Base-by-base conservation (phyloP, 2,329 filamentous ascomycete genomes). In the Rhynchosporium secalis region DNA sequence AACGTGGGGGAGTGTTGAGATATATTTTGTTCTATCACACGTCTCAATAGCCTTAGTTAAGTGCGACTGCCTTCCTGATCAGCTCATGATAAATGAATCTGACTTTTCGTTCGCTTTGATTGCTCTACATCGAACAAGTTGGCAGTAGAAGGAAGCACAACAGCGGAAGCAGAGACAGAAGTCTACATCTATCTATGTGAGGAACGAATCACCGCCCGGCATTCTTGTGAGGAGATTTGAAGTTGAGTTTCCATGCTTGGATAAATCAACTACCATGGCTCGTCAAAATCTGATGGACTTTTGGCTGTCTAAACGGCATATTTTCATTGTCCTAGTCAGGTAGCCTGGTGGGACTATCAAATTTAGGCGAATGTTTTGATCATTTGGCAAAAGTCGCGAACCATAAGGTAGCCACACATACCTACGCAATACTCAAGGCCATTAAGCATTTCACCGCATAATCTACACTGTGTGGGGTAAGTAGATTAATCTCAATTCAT, bases 1-100 rank as follows among this genome's bases (percentile, higher is more conserved):
- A 56, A 45, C 43, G 20, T 13, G 58, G 41, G 51, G 51, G 58
- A 56, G 43, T 55, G 38, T 59, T 47, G 49, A 51, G 48, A 41
- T 60, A 26, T 56, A 29, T 46, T 60, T 48, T 45, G 46, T 49
- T 60, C 60, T 65, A 62, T 60, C 62, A 62, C 45, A 26, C 48
- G 62, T 60, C 20, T 28, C 45, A 49, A 43, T 51, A 28, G 33
- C 52, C 36, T 58, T 20, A 20, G 20, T 20, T 20, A 20, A 62
- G 41, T 31, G n/a, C 10, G 49, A 55, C 36, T 29, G 29, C 31
- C 40, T 60, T 60, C 48, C 40, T n/a, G 10, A 38, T 47, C 58
- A 31, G 43, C 8, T 3, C 41, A n/a, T 31, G 40, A 52, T 40
- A 29, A 1, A 20, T 20, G 20, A 20, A 20, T 20, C 1, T 20